Evolutionary conservation across 805 yeast genomes (phyloP), one percentile per base, ranked within the genome.

Genomic region (Saccharomycopsis vini): DNA sequence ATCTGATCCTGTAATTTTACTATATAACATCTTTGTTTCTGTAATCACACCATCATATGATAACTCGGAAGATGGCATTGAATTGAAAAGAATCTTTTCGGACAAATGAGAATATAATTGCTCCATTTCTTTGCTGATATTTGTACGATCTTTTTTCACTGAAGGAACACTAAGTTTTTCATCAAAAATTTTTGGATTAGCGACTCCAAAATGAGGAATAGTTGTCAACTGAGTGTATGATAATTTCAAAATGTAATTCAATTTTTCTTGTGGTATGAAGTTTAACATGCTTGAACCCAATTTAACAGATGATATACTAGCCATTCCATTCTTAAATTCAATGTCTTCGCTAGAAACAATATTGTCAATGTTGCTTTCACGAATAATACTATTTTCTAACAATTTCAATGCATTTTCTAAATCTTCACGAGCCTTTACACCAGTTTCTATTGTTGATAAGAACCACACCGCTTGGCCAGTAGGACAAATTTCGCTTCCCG

Each of bases 31-130:
- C 57, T 78, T 82, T 5, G 89, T 87, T 49, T 87, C 92, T 2
- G 89, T 78, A 16, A 90, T 75, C 3, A 85, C 75, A 24, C 96
- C 97, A 59, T 90, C 97, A 60, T 88, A 90, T 31, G 95, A 81
- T 24, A 92, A 72, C 57, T 90, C 97, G 5, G 83, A 69, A 1
- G 89, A 79, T 20, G 95, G 94, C 77, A 83, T 75, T 39, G 78
- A 65, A 36, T 72, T 60, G 47, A 45, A 66, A 50, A 47, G 61
- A 57, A 49, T 61, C 54, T 46, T 51, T 40, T 62, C 59, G 33
- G 24, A 13, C n/a, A 15, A n/a, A 2, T 26, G 12, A 13, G 12
- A 16, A 13, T 26, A 37, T 26, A 22, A 13, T 15, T 30, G 16
- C 7, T 9, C 34, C 6, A 10, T n/a, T 39, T 50, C 46, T 49